Conservation (phyloP, 1,284 basidiomycete species). For the Sporisorium sorghi region DNA sequence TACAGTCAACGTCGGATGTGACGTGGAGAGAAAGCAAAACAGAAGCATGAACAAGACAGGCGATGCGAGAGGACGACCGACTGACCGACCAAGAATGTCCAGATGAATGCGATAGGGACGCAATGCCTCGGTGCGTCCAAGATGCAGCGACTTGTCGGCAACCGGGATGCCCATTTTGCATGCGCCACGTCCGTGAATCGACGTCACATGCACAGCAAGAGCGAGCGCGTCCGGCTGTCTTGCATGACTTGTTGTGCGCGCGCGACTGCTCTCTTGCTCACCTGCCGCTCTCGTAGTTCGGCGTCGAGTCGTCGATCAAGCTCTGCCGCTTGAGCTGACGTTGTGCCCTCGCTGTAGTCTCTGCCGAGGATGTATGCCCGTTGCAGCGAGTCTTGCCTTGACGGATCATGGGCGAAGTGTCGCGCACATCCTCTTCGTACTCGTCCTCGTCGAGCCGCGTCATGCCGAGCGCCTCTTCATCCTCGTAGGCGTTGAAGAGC, state of each 20-base stretch:
- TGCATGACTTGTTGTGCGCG: background rate
- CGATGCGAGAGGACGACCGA: background rate
- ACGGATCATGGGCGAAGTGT: constrained; percentile 46
- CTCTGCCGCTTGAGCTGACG: constrained; percentile 43
- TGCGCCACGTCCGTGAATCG: background rate
- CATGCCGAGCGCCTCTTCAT: constrained; percentile 59
- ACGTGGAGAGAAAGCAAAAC: background rate
- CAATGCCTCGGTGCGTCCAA: background rate
- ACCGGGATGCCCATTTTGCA: background rate
- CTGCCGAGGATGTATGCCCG: constrained; percentile 19
- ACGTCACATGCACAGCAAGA: background rate
- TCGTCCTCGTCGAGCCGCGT: constrained; percentile 58
- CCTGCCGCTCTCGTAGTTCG: constrained; percentile 22
- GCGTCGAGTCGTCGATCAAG: constrained; percentile 43
- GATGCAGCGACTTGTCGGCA: background rate
- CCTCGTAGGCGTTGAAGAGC: constrained; percentile 62
- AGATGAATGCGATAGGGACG: background rate
- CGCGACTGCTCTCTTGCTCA: too few relatives aligned
- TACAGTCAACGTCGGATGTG: constrained; percentile 30
- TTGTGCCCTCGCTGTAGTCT: constrained; percentile 24
- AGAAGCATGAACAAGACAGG: background rate
- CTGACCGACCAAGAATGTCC: background rate
- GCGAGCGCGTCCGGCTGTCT: background rate
- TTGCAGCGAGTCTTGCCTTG: constrained; percentile 35
- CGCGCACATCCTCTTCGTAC: constrained; percentile 41